Base-by-base conservation (phyloP, 192 early-diverging fungal genomes). In the Podila verticillata region DNA sequence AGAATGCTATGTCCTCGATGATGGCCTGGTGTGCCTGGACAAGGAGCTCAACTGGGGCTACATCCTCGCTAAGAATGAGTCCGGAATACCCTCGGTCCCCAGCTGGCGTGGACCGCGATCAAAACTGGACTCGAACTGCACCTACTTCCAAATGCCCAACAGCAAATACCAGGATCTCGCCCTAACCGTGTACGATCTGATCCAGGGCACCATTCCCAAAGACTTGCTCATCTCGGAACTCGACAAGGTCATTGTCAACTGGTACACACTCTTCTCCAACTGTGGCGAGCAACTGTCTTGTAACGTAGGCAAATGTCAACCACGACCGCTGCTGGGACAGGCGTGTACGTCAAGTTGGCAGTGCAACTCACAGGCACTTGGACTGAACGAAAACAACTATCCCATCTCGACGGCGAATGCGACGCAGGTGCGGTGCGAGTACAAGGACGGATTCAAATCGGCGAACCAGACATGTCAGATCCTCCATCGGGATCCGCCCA, bases 221-320 rank as follows among this genome's bases (percentile, higher is more conserved):
- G 66, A 72, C n/a, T 39, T 80, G 34, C 34, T 80, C 28, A 26
- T 65, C 4, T 80, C 77, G n/a, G 48, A 54, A 13, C 72, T 63
- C 24, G 77, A 80, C 31, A 49, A 64, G 35, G 36, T 63, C 4
- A 79, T 13, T n/a, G 63, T 49, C 3, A 63, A 22, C 10, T 80
- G 77, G 77, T 80, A 80, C 32, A 80, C 70, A 4, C 31, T 62
- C 3, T 80, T 68, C 34, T 80, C 77, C 22, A 80, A 80, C 35
- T 80, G 77, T 39, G 70, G 66, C 29, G 59, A 70, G 2, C 6
- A 63, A 4, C 36, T 80, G 54, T 54, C 70, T 2, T 80, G 77
- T 34, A 57, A 31, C 2, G 31, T 63, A 26, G 66, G 70, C 2
- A 68, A 54, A 7, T 80, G 77, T 60, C 54, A 36, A 15, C 65